A percentile compares a stretch with the other conserved stretches of the same genome.
These are phyloP conservation scores for Candida takata DNA, from an alignment of 805 yeast genomes.

Conservation along the genomic window DNA sequence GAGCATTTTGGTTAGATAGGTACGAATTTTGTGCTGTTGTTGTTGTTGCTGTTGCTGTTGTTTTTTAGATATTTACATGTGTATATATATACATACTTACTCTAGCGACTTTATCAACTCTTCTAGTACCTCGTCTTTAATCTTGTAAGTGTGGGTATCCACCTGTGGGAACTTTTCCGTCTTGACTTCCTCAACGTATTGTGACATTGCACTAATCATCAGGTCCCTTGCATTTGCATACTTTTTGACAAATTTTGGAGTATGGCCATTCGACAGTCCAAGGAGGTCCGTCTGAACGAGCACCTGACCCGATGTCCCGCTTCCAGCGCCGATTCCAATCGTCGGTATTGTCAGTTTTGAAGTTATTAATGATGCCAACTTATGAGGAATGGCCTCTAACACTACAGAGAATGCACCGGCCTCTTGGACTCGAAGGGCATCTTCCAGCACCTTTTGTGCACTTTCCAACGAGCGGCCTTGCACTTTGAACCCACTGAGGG, in stretches of 20 bases:
- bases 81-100: background rate
- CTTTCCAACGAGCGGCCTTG: conserved; percentile 60
- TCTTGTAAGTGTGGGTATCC: conserved; percentile 56
- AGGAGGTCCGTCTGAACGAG: conserved; percentile 79
- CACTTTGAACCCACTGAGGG: conserved; percentile 80
- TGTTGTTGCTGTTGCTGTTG: no score
- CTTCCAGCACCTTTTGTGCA: conserved; percentile 53
- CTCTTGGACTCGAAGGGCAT: conserved; percentile 61
- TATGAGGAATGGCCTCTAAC: conserved; percentile 80
- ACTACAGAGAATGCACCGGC: conserved; percentile 75
- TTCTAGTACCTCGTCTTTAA: conserved; percentile 55
- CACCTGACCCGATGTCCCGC: conserved; percentile 79
- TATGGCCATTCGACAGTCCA: conserved; percentile 55
- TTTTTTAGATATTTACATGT: no score
- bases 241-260: conserved; percentile 70
- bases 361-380: conserved; percentile 61
- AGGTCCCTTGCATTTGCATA: conserved; percentile 46
- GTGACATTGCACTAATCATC: conserved; percentile 44
- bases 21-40: no score
- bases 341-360: conserved; percentile 60
- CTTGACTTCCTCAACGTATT: conserved; percentile 57
- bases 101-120: conserved; percentile 30
- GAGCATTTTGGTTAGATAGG: conserved; percentile 24
- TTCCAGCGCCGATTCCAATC: conserved; percentile 95
- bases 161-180: conserved; percentile 50